These are phyloP conservation scores for Termitomyces sp. DNA, from an alignment of 768 basidiomycete species.

Conservation along the genomic window DNA sequence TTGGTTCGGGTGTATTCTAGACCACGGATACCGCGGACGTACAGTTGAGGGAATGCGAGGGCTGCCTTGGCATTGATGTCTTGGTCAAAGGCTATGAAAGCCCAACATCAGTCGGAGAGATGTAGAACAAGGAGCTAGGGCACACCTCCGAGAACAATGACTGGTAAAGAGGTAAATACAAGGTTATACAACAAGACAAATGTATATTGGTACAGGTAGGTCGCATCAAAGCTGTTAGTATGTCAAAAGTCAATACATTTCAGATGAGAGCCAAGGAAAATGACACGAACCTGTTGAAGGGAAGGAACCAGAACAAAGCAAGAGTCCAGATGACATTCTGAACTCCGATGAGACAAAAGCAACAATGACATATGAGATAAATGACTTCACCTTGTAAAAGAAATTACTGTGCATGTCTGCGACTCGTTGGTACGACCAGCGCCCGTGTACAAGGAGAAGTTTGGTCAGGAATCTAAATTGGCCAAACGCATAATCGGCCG, in stretches of 20 bases:
- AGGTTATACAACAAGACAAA: slow-evolving; percentile 91
- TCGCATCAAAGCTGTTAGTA: slow-evolving; percentile 75
- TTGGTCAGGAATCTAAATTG: slow-evolving; percentile 95
- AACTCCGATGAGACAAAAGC: neutral
- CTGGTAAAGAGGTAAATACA: slow-evolving; percentile 90
- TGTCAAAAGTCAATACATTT: slow-evolving; percentile 11
- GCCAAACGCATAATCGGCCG: slow-evolving; percentile 96
- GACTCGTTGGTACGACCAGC: slow-evolving; percentile 95
- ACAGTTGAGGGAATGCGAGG: slow-evolving; percentile 92
- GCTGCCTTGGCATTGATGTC: slow-evolving; percentile 89
- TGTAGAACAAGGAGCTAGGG: neutral
- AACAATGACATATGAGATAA: neutral
- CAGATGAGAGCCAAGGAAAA: slow-evolving; percentile 1
- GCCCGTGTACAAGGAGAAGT: slow-evolving; percentile 87
- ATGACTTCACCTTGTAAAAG: slow-evolving; percentile 85
- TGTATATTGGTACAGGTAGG: slow-evolving; percentile 92
- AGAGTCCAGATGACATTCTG: slow-evolving; percentile 93
- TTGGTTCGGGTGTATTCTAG: slow-evolving; percentile 87
- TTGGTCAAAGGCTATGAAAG: slow-evolving; percentile 78
- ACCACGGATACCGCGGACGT: slow-evolving; percentile 89
- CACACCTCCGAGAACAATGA: slow-evolving; percentile 84
- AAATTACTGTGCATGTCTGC: slow-evolving; percentile 98
- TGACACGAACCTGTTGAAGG: slow-evolving; percentile 69
- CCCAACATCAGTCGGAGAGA: slow-evolving; percentile 6
- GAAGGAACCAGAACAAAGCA: slow-evolving; percentile 90